Evolutionary conservation across 1,139 yeast species (phyloP).

Genomic region (Saccharomycopsis hybrid): DNA sequence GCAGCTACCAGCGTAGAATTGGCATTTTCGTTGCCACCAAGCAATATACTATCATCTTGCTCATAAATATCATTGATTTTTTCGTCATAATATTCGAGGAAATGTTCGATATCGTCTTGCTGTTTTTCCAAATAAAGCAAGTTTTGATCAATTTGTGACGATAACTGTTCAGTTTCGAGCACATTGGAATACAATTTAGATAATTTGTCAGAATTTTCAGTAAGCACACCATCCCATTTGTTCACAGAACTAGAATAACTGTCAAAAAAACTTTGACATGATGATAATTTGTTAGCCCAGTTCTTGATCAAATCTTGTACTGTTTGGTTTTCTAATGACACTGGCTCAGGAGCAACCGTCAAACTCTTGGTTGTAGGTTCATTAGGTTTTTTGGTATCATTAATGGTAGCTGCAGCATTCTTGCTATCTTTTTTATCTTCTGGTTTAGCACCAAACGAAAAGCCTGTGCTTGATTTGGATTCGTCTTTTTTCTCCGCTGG

Average conservation of each 20-base stretch:
- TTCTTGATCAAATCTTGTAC: slow-evolving; percentile 86
- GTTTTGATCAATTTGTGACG: slow-evolving; percentile 80
- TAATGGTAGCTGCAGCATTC: neutral
- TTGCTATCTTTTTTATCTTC: slow-evolving; percentile 28
- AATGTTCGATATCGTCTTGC: slow-evolving; percentile 81
- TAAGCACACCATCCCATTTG: slow-evolving; percentile 80
- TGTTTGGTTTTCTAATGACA: slow-evolving; percentile 83
- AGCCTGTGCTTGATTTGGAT: slow-evolving; percentile 27
- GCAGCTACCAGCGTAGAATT: neutral
- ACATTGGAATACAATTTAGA: slow-evolving; percentile 74
- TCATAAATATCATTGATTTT: slow-evolving; percentile 43
- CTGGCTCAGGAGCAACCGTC: slow-evolving; percentile 56
- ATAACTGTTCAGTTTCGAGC: slow-evolving; percentile 77
- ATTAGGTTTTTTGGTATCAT: slow-evolving; percentile 21
- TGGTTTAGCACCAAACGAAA: slow-evolving; percentile 27
- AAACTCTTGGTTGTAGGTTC: slow-evolving; percentile 22
- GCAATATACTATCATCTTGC: slow-evolving; percentile 45
- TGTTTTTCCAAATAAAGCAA: slow-evolving; percentile 82
- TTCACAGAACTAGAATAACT: slow-evolving; percentile 70
- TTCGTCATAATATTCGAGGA: slow-evolving; percentile 77
- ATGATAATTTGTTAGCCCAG: slow-evolving; percentile 84
- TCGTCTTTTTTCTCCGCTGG: slow-evolving; percentile 24
- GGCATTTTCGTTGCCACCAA: slow-evolving; percentile 29
- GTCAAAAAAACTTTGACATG: slow-evolving; percentile 68
- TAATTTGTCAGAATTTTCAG: slow-evolving; percentile 81